These are phyloP conservation scores for Scalesia atractyloides DNA, from an alignment of 129 eudicot species.

Conservation along the genomic window DNA sequence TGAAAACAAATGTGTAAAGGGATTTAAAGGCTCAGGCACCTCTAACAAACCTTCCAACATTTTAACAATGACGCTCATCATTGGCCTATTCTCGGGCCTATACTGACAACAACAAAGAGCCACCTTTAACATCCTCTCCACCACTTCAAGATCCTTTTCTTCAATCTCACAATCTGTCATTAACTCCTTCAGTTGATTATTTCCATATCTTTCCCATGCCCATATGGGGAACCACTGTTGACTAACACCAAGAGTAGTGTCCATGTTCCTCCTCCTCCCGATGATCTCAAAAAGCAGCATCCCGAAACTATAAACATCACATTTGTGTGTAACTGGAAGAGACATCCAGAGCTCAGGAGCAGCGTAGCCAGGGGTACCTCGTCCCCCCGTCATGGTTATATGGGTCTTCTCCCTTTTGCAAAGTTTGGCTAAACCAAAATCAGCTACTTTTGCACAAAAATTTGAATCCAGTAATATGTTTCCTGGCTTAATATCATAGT, in stretches of 20 bases:
- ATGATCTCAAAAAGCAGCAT: conserved; percentile 35
- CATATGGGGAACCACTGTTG: no score
- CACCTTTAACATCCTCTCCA: neutral
- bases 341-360: conserved; percentile 33
- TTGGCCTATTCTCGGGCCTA: conserved; percentile 27
- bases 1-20: no score
- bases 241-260: no score
- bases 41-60: conserved; percentile 37
- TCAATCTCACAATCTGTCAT: no score
- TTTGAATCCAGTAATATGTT: conserved; percentile 34
- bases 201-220: no score
- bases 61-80: conserved; percentile 30
- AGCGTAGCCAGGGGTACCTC: conserved; percentile 31
- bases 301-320: conserved; percentile 36
- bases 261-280: conserved; percentile 28
- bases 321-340: conserved; percentile 18
- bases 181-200: no score
- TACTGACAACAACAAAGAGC: conserved; percentile 35
- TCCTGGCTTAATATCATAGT: conserved; percentile 38
- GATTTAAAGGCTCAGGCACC: conserved; percentile 3
- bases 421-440: conserved; percentile 39
- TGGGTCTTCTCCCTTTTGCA: conserved; percentile 32
- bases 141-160: no score
- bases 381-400: conserved; percentile 30
- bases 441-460: conserved; percentile 35